Base-by-base conservation (phyloP, 2,329 filamentous ascomycete genomes). In the Apiospora marii region DNA sequence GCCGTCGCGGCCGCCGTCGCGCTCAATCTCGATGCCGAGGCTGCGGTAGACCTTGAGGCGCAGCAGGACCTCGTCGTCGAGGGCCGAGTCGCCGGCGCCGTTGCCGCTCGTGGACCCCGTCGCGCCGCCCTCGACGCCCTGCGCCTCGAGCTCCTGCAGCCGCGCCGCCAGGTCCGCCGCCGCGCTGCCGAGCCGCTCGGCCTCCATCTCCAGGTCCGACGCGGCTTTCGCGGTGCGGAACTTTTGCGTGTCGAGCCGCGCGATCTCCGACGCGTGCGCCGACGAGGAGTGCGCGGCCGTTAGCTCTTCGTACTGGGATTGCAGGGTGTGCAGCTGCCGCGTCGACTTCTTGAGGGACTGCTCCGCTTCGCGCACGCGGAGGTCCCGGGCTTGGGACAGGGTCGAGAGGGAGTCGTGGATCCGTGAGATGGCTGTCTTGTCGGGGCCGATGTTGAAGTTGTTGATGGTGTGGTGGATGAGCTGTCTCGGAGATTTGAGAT, bases 201-300 rank as follows among this genome's bases (percentile, higher is more conserved):
- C 93, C 84, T 99, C 96, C 80, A 96, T 95, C 85, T 98, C 95
- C 8, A 96, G 87, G 81, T 98, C 96, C 1, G 90, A 92, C 0
- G 94, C 94, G 22, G 93, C 91, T 83, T 98, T 98, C n/a, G 96
- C 96, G 72, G 94, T 92, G 77, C 95, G 92, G 84, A 98, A 98
- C 81, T 98, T 98, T 77, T 95, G 92, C 1, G 94, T 97, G 83
- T 98, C 96, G 74, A 98, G 91, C 53, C 92, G 90, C 27, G 96
- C 88, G 74, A 98, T 98, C 80, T 94, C 91, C 48, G 91, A 91
- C 7, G 95, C 94, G 84, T 98, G 96, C 73, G 90, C 91, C 7
- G 92, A 88, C 0, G 93, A 90, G 75, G 94, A 94, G 85, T 97
- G 94, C 3, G 92, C 86, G 0, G 91, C 84, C 0, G 94, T 86